Percentiles rank a stretch among this genome's conserved stretches.
These are phyloP conservation scores for Hydrangea macrophylla DNA, from an alignment of 148 eudicot genomes.

Conservation along the genomic window DNA sequence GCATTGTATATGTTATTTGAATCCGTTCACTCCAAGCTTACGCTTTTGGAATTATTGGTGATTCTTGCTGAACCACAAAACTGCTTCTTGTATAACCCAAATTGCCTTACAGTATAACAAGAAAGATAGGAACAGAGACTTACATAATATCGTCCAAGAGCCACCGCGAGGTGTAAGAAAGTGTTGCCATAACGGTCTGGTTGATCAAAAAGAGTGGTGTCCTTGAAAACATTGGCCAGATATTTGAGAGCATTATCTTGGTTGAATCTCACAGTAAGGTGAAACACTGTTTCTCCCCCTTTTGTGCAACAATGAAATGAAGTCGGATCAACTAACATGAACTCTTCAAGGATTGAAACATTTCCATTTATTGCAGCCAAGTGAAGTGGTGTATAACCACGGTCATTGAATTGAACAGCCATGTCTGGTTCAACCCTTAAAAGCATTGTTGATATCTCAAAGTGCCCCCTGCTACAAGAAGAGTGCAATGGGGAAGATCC, in stretches of 20 bases:
- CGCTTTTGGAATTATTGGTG: too few species aligned
- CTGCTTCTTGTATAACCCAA: too few species aligned
- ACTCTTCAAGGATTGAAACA: background rate
- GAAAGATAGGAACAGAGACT: too few species aligned
- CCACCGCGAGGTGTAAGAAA: background rate
- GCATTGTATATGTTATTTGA: too few species aligned
- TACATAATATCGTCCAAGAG: background rate
- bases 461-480: background rate
- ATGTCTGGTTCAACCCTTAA: slow-evolving; percentile 1
- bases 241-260: background rate
- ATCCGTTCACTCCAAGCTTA: too few species aligned
- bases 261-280: background rate
- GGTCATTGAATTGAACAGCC: slow-evolving; percentile 6
- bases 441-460: slow-evolving; percentile 2
- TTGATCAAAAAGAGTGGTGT: background rate
- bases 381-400: slow-evolving; percentile 11
- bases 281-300: slow-evolving; percentile 2
- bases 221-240: background rate
- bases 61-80: too few species aligned
- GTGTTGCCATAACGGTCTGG: background rate
- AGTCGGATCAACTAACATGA: background rate
- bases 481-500: background rate
- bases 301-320: background rate
- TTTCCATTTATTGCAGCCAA: slow-evolving; percentile 11
- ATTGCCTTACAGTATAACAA: too few species aligned